Conservation (phyloP, 2,329 filamentous ascomycete species). For the Aspergillus calidoustus region DNA sequence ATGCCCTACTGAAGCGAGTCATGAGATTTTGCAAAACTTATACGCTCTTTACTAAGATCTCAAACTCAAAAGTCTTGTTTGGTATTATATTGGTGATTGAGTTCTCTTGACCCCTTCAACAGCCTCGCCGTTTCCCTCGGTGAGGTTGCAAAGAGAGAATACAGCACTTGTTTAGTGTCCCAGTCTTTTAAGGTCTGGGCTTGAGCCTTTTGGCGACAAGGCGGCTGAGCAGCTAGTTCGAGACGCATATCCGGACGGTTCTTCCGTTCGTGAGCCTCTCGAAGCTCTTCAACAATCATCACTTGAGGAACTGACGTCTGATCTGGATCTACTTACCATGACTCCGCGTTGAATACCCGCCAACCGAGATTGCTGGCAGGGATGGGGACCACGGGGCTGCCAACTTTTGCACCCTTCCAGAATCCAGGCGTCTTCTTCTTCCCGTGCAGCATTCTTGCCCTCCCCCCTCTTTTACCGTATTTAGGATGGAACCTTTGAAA, state of each 20-base stretch:
- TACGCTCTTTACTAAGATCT: background rate
- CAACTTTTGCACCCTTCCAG: slow-evolving; percentile 1
- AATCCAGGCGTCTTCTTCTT: background rate
- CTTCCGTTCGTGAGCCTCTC: slow-evolving; percentile 4
- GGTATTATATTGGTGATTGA: too few relatives aligned
- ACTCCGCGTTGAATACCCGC: background rate
- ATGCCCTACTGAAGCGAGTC: slow-evolving; percentile 1
- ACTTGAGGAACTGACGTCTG: background rate
- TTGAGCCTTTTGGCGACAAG: slow-evolving; percentile 7
- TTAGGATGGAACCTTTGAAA: background rate
- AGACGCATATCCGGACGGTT: background rate
- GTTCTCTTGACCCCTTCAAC: background rate
- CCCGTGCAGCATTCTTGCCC: background rate
- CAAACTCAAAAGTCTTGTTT: background rate
- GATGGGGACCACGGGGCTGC: background rate
- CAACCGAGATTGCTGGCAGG: slow-evolving; percentile 8
- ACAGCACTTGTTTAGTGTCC: slow-evolving; percentile 10
- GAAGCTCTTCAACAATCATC: background rate
- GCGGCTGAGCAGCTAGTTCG: slow-evolving; percentile 8
- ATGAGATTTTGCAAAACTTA: background rate
- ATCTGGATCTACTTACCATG: background rate
- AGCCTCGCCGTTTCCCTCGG: background rate
- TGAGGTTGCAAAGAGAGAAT: background rate
- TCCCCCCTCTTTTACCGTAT: slow-evolving; percentile 17
- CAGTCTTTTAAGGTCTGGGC: slow-evolving; percentile 11